Evolutionary conservation across 2,329 filamentous ascomycete genomes (phyloP), one percentile per base, ranked within the genome.

Genomic region (Trichoderma hamatum): DNA sequence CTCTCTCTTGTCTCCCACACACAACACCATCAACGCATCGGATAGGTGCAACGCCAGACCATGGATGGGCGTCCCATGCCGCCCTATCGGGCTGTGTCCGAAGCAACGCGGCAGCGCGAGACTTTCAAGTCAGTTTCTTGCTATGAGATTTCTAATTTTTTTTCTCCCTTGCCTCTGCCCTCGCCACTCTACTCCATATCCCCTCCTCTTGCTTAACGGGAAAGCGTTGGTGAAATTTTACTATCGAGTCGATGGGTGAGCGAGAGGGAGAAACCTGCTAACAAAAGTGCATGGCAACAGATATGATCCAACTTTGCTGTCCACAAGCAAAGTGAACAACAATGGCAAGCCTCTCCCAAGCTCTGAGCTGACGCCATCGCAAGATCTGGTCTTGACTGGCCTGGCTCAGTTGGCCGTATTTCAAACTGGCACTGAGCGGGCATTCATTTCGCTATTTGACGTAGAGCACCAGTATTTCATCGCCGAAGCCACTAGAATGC

Each of bases 361-460:
- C 60, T 65, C 61, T 11, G 67, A 72, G 49, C 62, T 77, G 55
- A 39, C 69, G 26, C 75, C 73, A 24, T 74, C 74, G 19, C 51
- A 70, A 24, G 81, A 82, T 62, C 71, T 76, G 7, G 77, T 75
- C 46, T 76, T 86, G 39, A 84, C 81, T 2, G 79, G 80, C 2
- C 81, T 84, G 58, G 82, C 83, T 30, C 83, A 86, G 72, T 76
- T 85, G 30, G 83, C 78, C 3, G 78, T 80, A 19, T 75, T 82
- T 54, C 78, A 82, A 5, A 75, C 85, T 10, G 76, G 79, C n/a
- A 78, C 76, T 6, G 73, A 78, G 24, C 80, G 83, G 52, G 77
- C 78, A 26, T 70, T 85, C 24, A 78, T 86, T 56, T 85, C 84
- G 3, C 76, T 86, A 24, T 84, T 86, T 69, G 84, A 84, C 73